Base-by-base conservation (phyloP, 139 green algal genomes). In the Tetratostichococcus sp. region DNA sequence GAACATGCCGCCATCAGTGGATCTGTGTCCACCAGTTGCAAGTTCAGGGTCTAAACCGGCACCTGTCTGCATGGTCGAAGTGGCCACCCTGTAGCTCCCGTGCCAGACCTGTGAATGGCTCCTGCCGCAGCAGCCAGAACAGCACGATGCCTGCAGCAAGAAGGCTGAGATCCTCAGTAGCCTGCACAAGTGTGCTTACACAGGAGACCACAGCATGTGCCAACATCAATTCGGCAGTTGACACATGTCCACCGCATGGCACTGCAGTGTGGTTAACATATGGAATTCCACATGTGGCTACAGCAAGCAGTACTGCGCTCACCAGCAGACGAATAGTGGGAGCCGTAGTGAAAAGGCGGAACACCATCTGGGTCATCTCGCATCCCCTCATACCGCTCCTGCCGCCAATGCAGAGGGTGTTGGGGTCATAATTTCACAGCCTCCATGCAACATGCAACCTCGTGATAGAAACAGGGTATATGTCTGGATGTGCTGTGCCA, bases 281-380 rank as follows among this genome's bases (percentile, higher is more conserved):
- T n/a, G n/a, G n/a, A n/a, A n/a, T n/a, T n/a, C n/a, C n/a, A n/a
- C n/a, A n/a, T n/a, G n/a, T n/a, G n/a, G n/a, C n/a, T n/a, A n/a
- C n/a, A n/a, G n/a, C n/a, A n/a, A n/a, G n/a, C n/a, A n/a, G n/a
- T n/a, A n/a, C n/a, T n/a, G n/a, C n/a, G n/a, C n/a, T n/a, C 25
- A 65, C 70, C 76, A 0, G 95, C 94, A 8, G 91, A 93, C 58
- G 89, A 96, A 87, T 98, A 99, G 85, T 99, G 95, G 4, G 89
- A 95, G 75, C 95, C 94, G 77, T 97, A 97, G 75, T 97, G 83
- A 75, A 95, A 97, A 34, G 89, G 86, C 6, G 77, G 77, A 58
- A 88, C 84, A 4, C 50, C 50, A 57, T 82, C 77, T 1, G 77
- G 68, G 34, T 82, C 77, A 17, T 66, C 77, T 72, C 35, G 14